Conservation (phyloP, 345 rosid genomes). For the Eucalyptus coolabah region DNA sequence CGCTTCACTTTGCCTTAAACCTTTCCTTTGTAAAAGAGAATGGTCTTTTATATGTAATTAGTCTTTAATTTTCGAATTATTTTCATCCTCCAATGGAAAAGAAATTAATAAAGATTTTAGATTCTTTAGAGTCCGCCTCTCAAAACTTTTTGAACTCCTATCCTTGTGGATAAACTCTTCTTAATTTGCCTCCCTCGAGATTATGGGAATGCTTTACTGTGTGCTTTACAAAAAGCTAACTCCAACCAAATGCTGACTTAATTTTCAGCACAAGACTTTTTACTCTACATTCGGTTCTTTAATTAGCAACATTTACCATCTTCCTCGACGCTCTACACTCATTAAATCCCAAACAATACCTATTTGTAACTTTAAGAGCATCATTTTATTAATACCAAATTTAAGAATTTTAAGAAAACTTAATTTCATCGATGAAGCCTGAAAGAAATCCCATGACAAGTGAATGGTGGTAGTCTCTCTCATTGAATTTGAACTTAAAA, state of each 20-base stretch:
- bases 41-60: neutral
- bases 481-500: neutral
- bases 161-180: neutral
- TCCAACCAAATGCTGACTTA: neutral
- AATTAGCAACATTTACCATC: neutral
- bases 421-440: neutral
- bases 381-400: neutral
- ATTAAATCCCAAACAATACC: neutral
- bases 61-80: neutral
- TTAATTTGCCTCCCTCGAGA: neutral
- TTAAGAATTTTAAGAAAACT: neutral
- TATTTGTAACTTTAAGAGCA: neutral
- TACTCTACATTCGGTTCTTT: neutral
- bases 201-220: neutral
- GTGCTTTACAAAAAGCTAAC: neutral
- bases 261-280: neutral
- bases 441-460: neutral
- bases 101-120: neutral
- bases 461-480: neutral
- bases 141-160: neutral
- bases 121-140: neutral
- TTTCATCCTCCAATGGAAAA: neutral
- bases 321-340: neutral
- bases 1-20: neutral
- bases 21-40: neutral